phyloP scores from a whole-genome alignment of 306 rosid genomes.

The Prosopis cineraria region DNA sequence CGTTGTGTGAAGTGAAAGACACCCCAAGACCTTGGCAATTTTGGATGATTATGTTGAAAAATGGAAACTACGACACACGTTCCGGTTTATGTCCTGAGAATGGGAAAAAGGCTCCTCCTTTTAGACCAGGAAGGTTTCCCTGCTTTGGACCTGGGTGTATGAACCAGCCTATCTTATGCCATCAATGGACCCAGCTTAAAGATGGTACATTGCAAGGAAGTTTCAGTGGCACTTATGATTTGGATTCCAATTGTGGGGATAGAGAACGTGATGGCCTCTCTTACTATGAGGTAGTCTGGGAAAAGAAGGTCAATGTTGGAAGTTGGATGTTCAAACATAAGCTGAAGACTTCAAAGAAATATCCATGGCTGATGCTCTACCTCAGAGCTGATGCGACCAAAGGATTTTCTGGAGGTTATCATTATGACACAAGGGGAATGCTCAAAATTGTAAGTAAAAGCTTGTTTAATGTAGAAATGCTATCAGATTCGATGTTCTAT shows the following conservation, averaged over 20 bases:
- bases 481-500: background rate
- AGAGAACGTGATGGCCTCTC: background rate
- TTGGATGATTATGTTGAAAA: constrained; percentile 4
- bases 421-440: constrained; percentile 1
- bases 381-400: background rate
- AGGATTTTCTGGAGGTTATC: background rate
- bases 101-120: background rate
- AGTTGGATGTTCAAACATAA: constrained; percentile 4
- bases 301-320: background rate
- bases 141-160: constrained; percentile 3
- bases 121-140: background rate
- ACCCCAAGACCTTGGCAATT: background rate
- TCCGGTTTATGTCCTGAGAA: background rate
- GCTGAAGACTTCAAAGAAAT: background rate
- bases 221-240: background rate
- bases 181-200: background rate
- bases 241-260: background rate
- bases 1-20: background rate
- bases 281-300: background rate
- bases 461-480: background rate
- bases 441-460: constrained; percentile 9
- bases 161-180: constrained; percentile 4
- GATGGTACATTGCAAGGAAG: background rate
- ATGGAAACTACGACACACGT: background rate
- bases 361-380: background rate